Percentiles rank a stretch among this genome's conserved stretches.
phyloP scores from a whole-genome alignment of 2,329 filamentous ascomycete species.

The Fusarium piperis region DNA sequence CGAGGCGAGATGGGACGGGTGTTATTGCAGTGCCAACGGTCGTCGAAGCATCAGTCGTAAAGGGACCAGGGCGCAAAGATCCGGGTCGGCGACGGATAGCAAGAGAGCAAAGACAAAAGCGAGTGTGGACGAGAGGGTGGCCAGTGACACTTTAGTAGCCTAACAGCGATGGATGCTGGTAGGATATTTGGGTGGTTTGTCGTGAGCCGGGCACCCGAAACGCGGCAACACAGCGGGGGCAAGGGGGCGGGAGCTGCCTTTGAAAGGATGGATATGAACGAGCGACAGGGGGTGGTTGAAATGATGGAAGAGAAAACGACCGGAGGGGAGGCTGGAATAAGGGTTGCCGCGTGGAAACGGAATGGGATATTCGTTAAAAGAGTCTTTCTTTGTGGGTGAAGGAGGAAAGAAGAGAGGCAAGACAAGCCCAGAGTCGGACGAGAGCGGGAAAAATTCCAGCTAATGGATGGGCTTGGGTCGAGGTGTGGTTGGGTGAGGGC shows the following conservation, averaged over 20 bases:
- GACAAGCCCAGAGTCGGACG: conserved; percentile 24
- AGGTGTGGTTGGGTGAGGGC: conserved; percentile 14
- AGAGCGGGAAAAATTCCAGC: conserved; percentile 24
- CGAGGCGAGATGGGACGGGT: not conserved
- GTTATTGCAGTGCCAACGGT: conserved; percentile 1
- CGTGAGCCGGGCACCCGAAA: conserved; percentile 34
- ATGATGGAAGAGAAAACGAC: conserved; percentile 25
- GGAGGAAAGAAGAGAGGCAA: conserved; percentile 20
- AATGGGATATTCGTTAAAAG: conserved; percentile 21
- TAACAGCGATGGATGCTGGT: conserved; percentile 16
- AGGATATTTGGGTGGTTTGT: conserved; percentile 29
- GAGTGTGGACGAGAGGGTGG: conserved; percentile 25
- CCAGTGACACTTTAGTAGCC: conserved; percentile 23
- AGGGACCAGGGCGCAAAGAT: conserved; percentile 1
- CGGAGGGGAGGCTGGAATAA: conserved; percentile 17
- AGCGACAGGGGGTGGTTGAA: conserved; percentile 36
- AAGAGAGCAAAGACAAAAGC: conserved; percentile 4
- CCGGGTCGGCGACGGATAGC: conserved; percentile 12
- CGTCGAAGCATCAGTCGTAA: conserved; percentile 13
- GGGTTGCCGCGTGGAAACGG: conserved; percentile 19
- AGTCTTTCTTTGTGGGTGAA: not conserved
- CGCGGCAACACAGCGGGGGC: conserved; percentile 30
- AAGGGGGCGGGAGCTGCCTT: conserved; percentile 10
- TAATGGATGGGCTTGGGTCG: conserved; percentile 20
- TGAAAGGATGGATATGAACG: conserved; percentile 26